Conservation (phyloP, 345 rosid genomes). For the Citrus cavaleriei region DNA sequence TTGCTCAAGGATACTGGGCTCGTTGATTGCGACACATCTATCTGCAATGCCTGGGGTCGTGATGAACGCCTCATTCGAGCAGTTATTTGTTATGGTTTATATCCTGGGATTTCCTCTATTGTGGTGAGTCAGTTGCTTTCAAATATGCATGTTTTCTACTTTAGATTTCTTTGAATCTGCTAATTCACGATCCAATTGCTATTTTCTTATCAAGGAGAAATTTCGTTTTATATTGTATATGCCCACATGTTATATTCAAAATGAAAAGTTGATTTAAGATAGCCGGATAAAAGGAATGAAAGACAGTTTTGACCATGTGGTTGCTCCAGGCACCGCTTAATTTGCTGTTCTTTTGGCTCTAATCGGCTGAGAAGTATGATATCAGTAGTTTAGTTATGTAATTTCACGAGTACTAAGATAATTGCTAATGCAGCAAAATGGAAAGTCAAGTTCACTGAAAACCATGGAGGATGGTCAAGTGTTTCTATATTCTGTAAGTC, state of each 20-base stretch:
- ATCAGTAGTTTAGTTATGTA: background rate
- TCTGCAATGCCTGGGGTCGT: constrained; percentile 49
- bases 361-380: background rate
- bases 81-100: constrained; percentile 82
- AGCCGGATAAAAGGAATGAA: background rate
- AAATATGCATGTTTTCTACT: background rate
- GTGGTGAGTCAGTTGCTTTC: constrained; percentile 55
- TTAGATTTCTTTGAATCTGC: background rate
- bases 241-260: background rate
- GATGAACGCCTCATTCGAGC: constrained; percentile 67
- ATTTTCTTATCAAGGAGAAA: background rate
- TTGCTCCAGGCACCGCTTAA: background rate
- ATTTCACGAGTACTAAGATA: constrained; percentile 16
- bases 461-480: constrained; percentile 98
- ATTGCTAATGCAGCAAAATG: constrained; percentile 54
- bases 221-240: background rate
- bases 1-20: constrained; percentile 78
- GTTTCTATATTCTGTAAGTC: constrained; percentile 73
- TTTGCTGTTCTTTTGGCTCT: background rate
- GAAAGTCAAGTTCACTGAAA: constrained; percentile 75
- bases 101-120: constrained; percentile 81
- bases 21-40: constrained; percentile 48
- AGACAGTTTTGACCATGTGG: background rate
- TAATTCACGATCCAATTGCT: background rate
- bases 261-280: background rate